Evolutionary conservation across 495 filamentous ascomycete genomes (phyloP).

Genomic region (Penicillium soppii): DNA sequence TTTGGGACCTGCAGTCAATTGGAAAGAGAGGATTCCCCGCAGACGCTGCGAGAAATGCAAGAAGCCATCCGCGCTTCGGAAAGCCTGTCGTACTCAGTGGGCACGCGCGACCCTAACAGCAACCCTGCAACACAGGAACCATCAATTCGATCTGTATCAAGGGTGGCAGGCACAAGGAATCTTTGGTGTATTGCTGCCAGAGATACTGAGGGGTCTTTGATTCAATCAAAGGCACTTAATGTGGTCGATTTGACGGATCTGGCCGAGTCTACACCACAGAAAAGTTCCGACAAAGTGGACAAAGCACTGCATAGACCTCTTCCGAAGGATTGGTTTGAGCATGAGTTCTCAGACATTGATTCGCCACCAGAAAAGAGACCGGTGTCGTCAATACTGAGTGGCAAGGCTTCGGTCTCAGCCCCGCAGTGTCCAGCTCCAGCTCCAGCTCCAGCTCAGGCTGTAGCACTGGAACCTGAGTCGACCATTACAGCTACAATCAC

Average conservation of each 20-base stretch:
- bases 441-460: neutral
- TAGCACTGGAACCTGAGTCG: neutral
- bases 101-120: neutral
- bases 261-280: neutral
- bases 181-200: slow-evolving; percentile 72
- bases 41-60: slow-evolving; percentile 65
- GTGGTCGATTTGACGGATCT: slow-evolving; percentile 46
- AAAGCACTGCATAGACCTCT: neutral
- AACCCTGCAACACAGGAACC: neutral
- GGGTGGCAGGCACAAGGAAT: slow-evolving; percentile 33
- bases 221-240: slow-evolving; percentile 58
- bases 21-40: slow-evolving; percentile 70
- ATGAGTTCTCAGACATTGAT: slow-evolving; percentile 30
- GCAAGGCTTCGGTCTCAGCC: neutral
- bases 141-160: slow-evolving; percentile 19
- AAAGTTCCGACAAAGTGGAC: neutral
- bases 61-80: slow-evolving; percentile 66
- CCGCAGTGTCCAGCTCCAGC: neutral
- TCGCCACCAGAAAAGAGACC: slow-evolving; percentile 10
- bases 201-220: slow-evolving; percentile 58
- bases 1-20: slow-evolving; percentile 95
- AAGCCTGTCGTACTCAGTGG: slow-evolving; percentile 3
- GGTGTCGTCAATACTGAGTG: neutral
- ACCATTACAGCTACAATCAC: neutral
- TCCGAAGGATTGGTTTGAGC: slow-evolving; percentile 31